Evolutionary conservation across 2,329 filamentous ascomycete species (phyloP).

Genomic region (Penicillium corylophilum): DNA sequence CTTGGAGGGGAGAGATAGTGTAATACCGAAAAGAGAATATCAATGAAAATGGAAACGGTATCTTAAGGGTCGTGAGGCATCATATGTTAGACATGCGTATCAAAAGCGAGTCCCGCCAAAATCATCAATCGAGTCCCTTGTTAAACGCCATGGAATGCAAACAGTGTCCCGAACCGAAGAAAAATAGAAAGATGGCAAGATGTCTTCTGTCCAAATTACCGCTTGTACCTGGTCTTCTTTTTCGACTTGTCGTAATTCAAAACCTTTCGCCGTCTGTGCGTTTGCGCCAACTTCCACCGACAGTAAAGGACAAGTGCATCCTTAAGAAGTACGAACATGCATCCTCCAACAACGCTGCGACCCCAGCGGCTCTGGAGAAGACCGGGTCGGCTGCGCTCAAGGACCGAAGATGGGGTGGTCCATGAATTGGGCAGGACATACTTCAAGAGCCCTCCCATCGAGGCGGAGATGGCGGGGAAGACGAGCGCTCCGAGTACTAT

Average conservation of each 20-base stretch:
- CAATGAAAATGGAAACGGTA: slow-evolving; percentile 9
- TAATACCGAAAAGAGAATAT: background rate
- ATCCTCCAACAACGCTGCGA: slow-evolving; percentile 82
- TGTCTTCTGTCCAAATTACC: slow-evolving; percentile 3
- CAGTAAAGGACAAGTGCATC: slow-evolving; percentile 63
- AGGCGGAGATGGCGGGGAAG: slow-evolving; percentile 77
- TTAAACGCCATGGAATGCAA: slow-evolving; percentile 24
- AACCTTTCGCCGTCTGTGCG: slow-evolving; percentile 47
- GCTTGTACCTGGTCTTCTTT: slow-evolving; percentile 31
- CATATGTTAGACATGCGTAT: slow-evolving; percentile 11
- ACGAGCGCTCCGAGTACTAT: slow-evolving; percentile 68
- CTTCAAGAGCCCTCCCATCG: slow-evolving; percentile 73
- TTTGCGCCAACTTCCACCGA: slow-evolving; percentile 49
- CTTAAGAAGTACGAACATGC: slow-evolving; percentile 82
- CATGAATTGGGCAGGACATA: slow-evolving; percentile 66
- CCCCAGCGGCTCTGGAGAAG: slow-evolving; percentile 85
- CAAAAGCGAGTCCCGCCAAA: slow-evolving; percentile 8
- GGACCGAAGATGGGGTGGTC: slow-evolving; percentile 50
- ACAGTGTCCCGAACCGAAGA: background rate
- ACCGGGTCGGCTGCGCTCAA: slow-evolving; percentile 54
- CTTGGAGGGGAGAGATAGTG: background rate
- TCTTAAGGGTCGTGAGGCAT: slow-evolving; percentile 18
- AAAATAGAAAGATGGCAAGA: background rate
- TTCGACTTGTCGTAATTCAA: slow-evolving; percentile 48
- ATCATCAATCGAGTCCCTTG: slow-evolving; percentile 6